A percentile compares a stretch with the other conserved stretches of the same genome.
phyloP scores from a whole-genome alignment of 805 yeast genomes.

The Candida incommunis region DNA sequence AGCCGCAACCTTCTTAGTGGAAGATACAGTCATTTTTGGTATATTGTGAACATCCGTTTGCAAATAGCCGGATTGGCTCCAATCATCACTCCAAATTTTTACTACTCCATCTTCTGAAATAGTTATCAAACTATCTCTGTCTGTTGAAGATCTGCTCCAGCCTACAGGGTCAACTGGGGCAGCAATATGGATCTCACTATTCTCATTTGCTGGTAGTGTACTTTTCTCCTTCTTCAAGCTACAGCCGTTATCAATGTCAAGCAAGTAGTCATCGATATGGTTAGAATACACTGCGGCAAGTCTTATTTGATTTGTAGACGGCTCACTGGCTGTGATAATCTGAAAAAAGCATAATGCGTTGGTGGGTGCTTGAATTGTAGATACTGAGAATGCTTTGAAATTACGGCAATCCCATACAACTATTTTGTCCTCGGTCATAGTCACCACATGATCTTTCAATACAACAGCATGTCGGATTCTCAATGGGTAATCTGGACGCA shows the following conservation, averaged over 20 bases:
- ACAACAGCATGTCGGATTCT: constrained; percentile 35
- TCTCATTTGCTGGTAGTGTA: constrained; percentile 12
- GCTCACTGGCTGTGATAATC: constrained; percentile 21
- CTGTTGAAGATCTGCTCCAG: constrained; percentile 25
- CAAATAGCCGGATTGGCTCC: constrained; percentile 39
- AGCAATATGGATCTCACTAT: constrained; percentile 28
- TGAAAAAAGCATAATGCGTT: constrained; percentile 20
- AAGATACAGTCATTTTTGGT: constrained; percentile 53
- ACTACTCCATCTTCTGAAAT: constrained; percentile 26
- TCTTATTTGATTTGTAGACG: not conserved
- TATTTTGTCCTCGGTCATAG: constrained; percentile 30
- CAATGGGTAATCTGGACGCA: constrained; percentile 28
- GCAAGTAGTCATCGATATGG: constrained; percentile 1
- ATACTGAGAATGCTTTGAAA: constrained; percentile 4
- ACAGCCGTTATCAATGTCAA: constrained; percentile 7
- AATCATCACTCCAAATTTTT: constrained; percentile 14
- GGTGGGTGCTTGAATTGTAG: not conserved
- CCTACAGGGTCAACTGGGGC: constrained; percentile 60
- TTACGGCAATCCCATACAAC: constrained; percentile 47
- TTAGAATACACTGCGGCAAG: not conserved
- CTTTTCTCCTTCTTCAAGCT: not conserved
- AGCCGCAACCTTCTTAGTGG: constrained; percentile 61
- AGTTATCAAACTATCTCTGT: constrained; percentile 39
- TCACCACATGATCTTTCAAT: constrained; percentile 28
- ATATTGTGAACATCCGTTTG: constrained; percentile 43